A percentile compares a stretch with the other conserved stretches of the same genome.
Conservation (phyloP, 169 alveolate species). For the Toxoplasma gondii region DNA sequence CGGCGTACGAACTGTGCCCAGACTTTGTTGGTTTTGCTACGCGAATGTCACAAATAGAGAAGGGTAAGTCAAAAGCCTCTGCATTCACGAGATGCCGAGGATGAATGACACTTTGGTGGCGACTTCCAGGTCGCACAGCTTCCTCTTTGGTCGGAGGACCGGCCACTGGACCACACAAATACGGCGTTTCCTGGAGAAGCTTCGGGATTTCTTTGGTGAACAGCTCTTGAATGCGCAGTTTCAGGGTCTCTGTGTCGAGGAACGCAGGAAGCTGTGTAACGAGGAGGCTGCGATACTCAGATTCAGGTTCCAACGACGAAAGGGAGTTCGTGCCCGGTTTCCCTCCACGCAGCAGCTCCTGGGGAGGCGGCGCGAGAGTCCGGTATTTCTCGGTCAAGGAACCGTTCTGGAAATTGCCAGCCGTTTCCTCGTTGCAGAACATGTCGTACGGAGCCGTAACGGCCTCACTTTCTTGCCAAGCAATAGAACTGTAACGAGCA, state of each 20-base stretch:
- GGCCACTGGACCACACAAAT: neutral
- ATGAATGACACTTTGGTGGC: neutral
- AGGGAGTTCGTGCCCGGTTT: neutral
- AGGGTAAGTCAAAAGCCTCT: neutral
- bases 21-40: neutral
- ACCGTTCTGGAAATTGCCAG: neutral
- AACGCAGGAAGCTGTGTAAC: neutral
- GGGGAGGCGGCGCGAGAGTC: neutral
- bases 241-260: conserved; percentile 18
- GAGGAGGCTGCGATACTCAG: neutral
- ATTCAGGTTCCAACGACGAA: neutral
- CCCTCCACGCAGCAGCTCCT: neutral
- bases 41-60: neutral
- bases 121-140: neutral
- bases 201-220: conserved; percentile 1
- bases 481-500: neutral
- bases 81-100: neutral
- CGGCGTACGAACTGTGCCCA: neutral
- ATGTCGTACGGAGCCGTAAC: neutral
- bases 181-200: neutral
- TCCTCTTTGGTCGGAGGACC: neutral
- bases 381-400: too few relatives aligned
- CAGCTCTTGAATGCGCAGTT: conserved; percentile 11
- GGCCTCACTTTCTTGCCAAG: neutral
- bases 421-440: neutral